Percentiles rank a stretch among this genome's conserved stretches.
phyloP scores from a whole-genome alignment of 441 rosid species.

The Eruca vesicaria region DNA sequence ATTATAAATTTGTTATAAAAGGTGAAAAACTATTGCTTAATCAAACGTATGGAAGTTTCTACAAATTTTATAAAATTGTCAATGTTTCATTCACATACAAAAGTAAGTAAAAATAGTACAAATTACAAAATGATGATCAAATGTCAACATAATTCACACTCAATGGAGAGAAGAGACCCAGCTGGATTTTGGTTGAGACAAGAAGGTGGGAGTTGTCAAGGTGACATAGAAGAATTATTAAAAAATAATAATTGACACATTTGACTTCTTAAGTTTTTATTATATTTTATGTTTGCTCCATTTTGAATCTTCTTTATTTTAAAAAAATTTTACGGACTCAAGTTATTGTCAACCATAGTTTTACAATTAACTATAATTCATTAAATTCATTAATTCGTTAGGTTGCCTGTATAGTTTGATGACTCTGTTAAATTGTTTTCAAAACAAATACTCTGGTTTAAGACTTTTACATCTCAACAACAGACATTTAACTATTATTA shows the following conservation, averaged over 20 bases:
- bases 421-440: background rate
- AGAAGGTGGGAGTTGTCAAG: slow-evolving; percentile 24
- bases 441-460: background rate
- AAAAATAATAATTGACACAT: slow-evolving; percentile 16
- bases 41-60: background rate
- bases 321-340: background rate
- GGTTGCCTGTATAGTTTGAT: background rate
- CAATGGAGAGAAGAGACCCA: slow-evolving; percentile 1
- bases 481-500: background rate
- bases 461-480: background rate
- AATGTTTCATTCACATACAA: slow-evolving; percentile 5
- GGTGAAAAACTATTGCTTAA: background rate
- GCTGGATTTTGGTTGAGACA: slow-evolving; percentile 23
- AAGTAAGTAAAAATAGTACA: background rate
- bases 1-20: background rate
- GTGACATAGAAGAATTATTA: slow-evolving; percentile 18
- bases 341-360: slow-evolving; percentile 20
- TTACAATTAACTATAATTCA: slow-evolving; percentile 10
- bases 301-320: slow-evolving; percentile 25
- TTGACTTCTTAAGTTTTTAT: slow-evolving; percentile 18
- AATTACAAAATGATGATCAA: background rate
- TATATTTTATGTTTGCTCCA: slow-evolving; percentile 25
- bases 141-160: slow-evolving; percentile 19
- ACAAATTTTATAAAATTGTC: background rate
- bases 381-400: no score